phyloP scores from a whole-genome alignment of 106 monocot genomes.

The Dioscorea alata region DNA sequence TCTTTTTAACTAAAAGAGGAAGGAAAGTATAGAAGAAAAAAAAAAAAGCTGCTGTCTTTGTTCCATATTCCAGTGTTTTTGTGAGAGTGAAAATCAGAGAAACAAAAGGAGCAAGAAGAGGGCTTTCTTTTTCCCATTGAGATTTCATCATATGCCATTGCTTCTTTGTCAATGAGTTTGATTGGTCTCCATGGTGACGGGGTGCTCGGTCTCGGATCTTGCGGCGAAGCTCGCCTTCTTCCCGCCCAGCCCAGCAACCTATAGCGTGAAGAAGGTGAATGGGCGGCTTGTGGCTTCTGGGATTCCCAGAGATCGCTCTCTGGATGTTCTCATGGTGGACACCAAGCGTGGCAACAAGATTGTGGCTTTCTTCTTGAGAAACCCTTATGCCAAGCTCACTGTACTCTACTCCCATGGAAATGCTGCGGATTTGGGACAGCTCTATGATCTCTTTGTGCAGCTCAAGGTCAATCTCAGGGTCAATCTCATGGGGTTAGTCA shows the following conservation, averaged over 20 bases:
- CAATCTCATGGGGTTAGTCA: conserved; percentile 87
- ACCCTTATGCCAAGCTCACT: conserved; percentile 62
- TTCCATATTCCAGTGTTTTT: background rate
- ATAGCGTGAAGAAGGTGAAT: conserved; percentile 36
- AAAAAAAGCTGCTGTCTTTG: background rate
- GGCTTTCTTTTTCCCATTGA: background rate
- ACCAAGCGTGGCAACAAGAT: conserved; percentile 65
- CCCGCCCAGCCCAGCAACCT: conserved; percentile 67
- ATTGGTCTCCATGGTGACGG: conserved; percentile 45
- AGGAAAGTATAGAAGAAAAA: too few relatives aligned
- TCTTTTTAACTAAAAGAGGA: background rate
- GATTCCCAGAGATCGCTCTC: conserved; percentile 42
- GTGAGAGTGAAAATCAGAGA: background rate
- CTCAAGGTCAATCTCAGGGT: conserved; percentile 84
- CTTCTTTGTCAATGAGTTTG: conserved; percentile 53
- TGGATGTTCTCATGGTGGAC: conserved; percentile 60
- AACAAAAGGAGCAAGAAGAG: background rate
- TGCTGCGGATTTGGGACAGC: conserved; percentile 88
- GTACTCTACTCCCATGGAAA: conserved; percentile 92
- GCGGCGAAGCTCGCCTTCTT: conserved; percentile 87
- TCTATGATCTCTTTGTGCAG: conserved; percentile 84
- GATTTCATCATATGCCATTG: conserved; percentile 7
- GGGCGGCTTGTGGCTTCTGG: conserved; percentile 56
- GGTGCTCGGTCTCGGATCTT: conserved; percentile 72
- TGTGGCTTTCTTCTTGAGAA: conserved; percentile 67